phyloP scores from a whole-genome alignment of 345 rosid genomes.

The Brassica juncea region DNA sequence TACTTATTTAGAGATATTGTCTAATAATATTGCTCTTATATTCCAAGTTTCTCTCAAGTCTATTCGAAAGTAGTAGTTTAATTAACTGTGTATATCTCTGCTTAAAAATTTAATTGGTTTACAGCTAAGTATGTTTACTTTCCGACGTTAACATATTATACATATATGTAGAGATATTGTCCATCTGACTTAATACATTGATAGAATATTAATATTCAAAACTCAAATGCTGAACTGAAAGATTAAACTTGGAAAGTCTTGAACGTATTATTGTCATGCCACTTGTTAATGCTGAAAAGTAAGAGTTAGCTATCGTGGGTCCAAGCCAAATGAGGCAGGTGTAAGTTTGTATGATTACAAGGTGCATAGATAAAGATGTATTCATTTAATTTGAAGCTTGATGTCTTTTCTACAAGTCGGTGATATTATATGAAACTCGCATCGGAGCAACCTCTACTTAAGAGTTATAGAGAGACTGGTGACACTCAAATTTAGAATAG shows the following conservation, averaged over 20 bases:
- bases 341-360: neutral
- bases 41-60: neutral
- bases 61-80: neutral
- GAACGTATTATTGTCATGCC: neutral
- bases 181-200: constrained; percentile 3
- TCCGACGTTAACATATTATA: neutral
- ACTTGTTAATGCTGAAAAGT: neutral
- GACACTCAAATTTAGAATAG: neutral
- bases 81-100: neutral
- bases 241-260: neutral
- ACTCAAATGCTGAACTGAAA: neutral
- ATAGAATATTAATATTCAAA: neutral
- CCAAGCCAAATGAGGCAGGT: neutral
- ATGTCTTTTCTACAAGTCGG: neutral
- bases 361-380: neutral
- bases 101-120: neutral
- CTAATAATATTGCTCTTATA: too few relatives aligned
- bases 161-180: neutral
- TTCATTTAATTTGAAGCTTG: neutral
- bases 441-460: neutral
- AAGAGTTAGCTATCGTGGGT: neutral
- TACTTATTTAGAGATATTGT: too few relatives aligned
- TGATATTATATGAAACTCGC: neutral
- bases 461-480: neutral
- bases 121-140: neutral